Evolutionary conservation across 352 stramenopile genomes (phyloP).

Genomic region (Phytophthora kernoviae): DNA sequence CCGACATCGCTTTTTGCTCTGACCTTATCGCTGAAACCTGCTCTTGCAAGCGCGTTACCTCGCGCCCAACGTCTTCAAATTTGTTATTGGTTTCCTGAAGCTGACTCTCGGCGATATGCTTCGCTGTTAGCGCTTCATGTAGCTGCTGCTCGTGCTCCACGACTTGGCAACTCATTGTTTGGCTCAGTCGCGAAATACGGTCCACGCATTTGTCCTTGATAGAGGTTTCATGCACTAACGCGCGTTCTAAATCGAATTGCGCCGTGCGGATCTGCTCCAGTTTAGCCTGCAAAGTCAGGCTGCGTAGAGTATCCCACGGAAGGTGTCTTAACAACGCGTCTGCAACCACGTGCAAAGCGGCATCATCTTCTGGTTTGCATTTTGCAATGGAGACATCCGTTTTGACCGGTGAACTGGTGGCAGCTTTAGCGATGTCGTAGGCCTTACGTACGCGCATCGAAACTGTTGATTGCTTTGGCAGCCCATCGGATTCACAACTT

Average conservation of each 20-base stretch:
- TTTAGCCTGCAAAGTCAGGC: slow-evolving; percentile 53
- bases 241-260: slow-evolving; percentile 40
- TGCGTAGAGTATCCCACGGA: slow-evolving; percentile 13
- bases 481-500: slow-evolving; percentile 18
- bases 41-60: slow-evolving; percentile 48
- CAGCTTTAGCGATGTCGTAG: slow-evolving; percentile 60
- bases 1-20: background rate
- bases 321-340: slow-evolving; percentile 45
- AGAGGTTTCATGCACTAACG: slow-evolving; percentile 45
- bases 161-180: slow-evolving; percentile 70
- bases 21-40: slow-evolving; percentile 50
- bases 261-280: slow-evolving; percentile 39
- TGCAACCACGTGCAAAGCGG: slow-evolving; percentile 27
- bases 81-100: slow-evolving; percentile 47
- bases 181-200: slow-evolving; percentile 68
- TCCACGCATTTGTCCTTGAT: slow-evolving; percentile 78
- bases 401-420: slow-evolving; percentile 11
- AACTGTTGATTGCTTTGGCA: slow-evolving; percentile 33
- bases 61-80: slow-evolving; percentile 46
- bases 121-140: slow-evolving; percentile 43
- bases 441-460: slow-evolving; percentile 51
- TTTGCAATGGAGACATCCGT: background rate
- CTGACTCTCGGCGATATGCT: slow-evolving; percentile 36
- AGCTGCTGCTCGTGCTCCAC: slow-evolving; percentile 69
- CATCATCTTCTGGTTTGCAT: slow-evolving; percentile 13